phyloP scores from a whole-genome alignment of 306 rosid species.

The Luffa acutangula region DNA sequence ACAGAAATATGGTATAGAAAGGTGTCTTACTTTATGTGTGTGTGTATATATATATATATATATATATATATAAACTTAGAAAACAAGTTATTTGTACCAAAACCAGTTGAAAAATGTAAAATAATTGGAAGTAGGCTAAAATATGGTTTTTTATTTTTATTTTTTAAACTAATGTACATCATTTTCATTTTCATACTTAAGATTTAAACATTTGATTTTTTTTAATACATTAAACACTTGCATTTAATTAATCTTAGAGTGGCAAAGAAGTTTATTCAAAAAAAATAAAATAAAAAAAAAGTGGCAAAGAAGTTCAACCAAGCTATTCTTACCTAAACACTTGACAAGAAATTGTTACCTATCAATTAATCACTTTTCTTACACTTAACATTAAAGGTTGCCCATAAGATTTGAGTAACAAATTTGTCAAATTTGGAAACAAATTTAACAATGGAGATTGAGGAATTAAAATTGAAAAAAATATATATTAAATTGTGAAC shows the following conservation, averaged over 20 bases:
- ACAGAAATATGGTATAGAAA: no score
- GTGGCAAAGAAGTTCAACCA: neutral
- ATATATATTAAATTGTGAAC: neutral
- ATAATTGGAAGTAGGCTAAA: neutral
- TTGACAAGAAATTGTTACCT: neutral
- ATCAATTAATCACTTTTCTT: neutral
- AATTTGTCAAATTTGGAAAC: neutral
- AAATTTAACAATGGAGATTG: neutral
- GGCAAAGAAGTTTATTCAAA: neutral
- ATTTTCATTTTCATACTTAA: no score
- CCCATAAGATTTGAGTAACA: neutral
- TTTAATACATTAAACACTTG: no score
- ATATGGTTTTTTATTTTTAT: neutral
- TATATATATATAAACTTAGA: neutral
- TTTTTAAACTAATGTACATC: neutral
- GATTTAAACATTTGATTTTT: no score
- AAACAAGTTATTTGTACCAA: neutral
- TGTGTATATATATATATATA: no score
- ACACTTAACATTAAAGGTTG: neutral
- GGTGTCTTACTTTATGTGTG: no score
- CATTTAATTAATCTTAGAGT: neutral
- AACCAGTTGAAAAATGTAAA: neutral
- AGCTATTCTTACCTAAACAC: neutral
- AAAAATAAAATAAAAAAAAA: no score
- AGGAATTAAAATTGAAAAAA: neutral